Conservation (phyloP, 768 basidiomycete genomes). For the Rhodotorula toruloides region DNA sequence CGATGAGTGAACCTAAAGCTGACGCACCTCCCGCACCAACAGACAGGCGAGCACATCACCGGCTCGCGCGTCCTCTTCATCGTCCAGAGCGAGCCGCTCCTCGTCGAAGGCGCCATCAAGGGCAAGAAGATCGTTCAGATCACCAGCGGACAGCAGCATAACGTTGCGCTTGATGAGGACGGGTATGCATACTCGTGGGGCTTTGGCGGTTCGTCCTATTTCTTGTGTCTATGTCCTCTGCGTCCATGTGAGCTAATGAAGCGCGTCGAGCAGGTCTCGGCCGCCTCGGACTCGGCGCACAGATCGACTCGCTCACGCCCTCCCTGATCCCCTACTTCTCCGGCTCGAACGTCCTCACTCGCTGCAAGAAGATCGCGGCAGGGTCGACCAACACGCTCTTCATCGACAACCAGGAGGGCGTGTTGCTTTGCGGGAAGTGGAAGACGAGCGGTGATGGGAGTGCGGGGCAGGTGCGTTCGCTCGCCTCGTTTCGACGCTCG, state of each 20-base stretch:
- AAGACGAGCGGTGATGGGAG: conserved; percentile 89
- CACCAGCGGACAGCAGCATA: conserved; percentile 80
- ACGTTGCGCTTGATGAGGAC: conserved; percentile 64
- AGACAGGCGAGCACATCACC: conserved; percentile 38
- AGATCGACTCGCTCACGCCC: conserved; percentile 72
- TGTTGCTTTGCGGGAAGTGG: conserved; percentile 58
- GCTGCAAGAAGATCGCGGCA: conserved; percentile 62
- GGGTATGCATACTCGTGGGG: conserved; percentile 81
- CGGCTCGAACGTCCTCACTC: conserved; percentile 60
- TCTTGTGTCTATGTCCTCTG: conserved; percentile 31
- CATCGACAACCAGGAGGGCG: conserved; percentile 73
- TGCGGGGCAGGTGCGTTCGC: conserved; percentile 21
- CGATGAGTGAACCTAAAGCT: background rate
- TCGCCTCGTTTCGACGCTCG: background rate
- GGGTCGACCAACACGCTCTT: conserved; percentile 81
- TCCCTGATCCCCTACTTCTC: conserved; percentile 79
- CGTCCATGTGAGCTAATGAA: conserved; percentile 9
- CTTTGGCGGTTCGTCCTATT: conserved; percentile 58
- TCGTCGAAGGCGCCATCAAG: conserved; percentile 64
- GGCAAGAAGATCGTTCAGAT: conserved; percentile 75
- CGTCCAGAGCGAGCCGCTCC: conserved; percentile 52
- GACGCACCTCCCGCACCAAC: no score
- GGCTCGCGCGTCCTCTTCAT: conserved; percentile 23
- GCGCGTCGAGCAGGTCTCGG: conserved; percentile 56
- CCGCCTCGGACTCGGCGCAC: conserved; percentile 79